These are phyloP conservation scores for Ceratobasidium sp. DNA, from an alignment of 1,284 basidiomycete species.

Conservation along the genomic window DNA sequence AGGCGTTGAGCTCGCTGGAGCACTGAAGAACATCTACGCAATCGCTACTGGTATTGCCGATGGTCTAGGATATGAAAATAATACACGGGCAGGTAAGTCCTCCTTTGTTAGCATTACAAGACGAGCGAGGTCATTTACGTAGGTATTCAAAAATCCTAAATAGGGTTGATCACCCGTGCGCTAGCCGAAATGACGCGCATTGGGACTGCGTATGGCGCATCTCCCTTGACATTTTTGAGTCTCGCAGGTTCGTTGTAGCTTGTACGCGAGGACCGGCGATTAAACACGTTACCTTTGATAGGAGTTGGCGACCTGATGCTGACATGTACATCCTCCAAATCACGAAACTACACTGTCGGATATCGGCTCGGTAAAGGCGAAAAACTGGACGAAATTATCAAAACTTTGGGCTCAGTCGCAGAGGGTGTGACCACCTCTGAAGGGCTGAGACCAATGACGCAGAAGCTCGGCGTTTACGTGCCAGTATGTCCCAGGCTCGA, in stretches of 20 bases:
- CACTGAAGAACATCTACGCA: slow-evolving; percentile 92
- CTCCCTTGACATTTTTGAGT: slow-evolving; percentile 79
- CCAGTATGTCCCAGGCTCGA: slow-evolving; percentile 49
- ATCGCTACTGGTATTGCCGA: slow-evolving; percentile 90
- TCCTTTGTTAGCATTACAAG: background rate
- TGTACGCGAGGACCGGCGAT: background rate
- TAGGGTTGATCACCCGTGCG: slow-evolving; percentile 83
- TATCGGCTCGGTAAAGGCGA: slow-evolving; percentile 80
- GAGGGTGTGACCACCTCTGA: slow-evolving; percentile 82
- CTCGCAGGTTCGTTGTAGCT: slow-evolving; percentile 53
- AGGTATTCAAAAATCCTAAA: background rate
- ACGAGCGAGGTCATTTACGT: background rate
- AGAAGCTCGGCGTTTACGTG: slow-evolving; percentile 70
- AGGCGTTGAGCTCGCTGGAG: slow-evolving; percentile 86
- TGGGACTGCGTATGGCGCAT: slow-evolving; percentile 82
- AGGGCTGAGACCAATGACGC: slow-evolving; percentile 72
- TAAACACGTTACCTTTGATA: background rate
- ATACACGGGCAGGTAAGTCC: slow-evolving; percentile 80
- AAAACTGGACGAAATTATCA: slow-evolving; percentile 69
- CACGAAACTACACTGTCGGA: slow-evolving; percentile 85
- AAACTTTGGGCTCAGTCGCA: slow-evolving; percentile 80
- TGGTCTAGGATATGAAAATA: slow-evolving; percentile 87
- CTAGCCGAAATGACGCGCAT: slow-evolving; percentile 86
- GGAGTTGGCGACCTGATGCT: slow-evolving; percentile 85
- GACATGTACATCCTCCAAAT: slow-evolving; percentile 80